Percentiles rank a stretch among this genome's conserved stretches.
Conservation (phyloP, 2,329 filamentous ascomycete genomes). For the Furcasterigmium furcatum region DNA sequence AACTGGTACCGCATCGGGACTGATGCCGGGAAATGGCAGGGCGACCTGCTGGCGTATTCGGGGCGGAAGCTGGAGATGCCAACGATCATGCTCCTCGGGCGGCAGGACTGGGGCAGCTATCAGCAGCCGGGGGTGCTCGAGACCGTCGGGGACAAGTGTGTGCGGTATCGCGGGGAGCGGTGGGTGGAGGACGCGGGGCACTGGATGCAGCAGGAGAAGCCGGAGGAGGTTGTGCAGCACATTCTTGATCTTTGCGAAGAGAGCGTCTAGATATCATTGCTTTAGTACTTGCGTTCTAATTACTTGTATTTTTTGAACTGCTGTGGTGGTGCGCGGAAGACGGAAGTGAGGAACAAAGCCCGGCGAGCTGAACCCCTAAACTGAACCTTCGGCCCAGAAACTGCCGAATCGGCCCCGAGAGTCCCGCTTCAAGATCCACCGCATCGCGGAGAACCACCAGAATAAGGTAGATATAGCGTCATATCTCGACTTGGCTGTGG, state of each 20-base stretch:
- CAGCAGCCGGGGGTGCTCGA: constrained; percentile 65
- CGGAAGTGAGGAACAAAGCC: no score
- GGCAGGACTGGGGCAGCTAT: constrained; percentile 64
- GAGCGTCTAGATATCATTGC: no score
- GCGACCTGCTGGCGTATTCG: constrained; percentile 56
- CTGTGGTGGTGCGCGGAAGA: no score
- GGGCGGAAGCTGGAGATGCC: constrained; percentile 61
- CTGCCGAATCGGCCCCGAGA: neutral
- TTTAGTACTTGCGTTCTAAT: no score
- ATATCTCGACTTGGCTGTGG: neutral
- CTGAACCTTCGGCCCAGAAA: neutral
- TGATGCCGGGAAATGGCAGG: constrained; percentile 30
- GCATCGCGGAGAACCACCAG: neutral
- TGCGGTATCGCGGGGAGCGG: constrained; percentile 43
- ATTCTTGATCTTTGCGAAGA: neutral
- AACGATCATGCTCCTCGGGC: constrained; percentile 58
- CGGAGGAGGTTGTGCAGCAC: constrained; percentile 25
- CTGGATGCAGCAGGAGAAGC: constrained; percentile 67
- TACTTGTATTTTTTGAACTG: no score
- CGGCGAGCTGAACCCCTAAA: no score
- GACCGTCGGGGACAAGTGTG: constrained; percentile 41
- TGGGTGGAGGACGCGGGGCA: constrained; percentile 62
- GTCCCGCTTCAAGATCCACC: neutral
- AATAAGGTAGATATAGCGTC: neutral
- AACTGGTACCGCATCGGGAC: constrained; percentile 67